Evolutionary conservation across 2,329 filamentous ascomycete genomes (phyloP), one percentile per base, ranked within the genome.

Genomic region (Botrytis sinoallii): DNA sequence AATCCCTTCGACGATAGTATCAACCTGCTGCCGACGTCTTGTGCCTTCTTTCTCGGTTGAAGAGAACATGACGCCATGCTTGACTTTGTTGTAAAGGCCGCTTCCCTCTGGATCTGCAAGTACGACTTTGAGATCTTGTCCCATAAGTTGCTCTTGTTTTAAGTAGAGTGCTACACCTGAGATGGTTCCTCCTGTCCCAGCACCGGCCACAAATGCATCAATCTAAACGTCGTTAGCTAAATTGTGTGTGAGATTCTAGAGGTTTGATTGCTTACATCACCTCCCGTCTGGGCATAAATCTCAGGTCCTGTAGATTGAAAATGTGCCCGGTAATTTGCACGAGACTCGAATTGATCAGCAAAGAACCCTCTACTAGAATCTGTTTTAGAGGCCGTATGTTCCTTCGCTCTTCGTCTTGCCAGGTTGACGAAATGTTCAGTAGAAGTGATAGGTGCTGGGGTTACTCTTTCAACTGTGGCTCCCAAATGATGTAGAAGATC

Each of bases 11-110:
- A 99, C 94, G 76, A 99, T 93, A 7, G 92, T 95, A 84, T 99
- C 97, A 70, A 99, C 94, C 83, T 99, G 97, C 79, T 93, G 91
- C 74, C 96, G 87, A 67, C 97, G 88, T 22, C 96, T 87, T 20
- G 95, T 98, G 6, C 96, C 96, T 85, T 99, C 96, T 76, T 88
- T 89, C 84, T 99, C 96, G 44, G 93, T 97, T 0, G 88, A 80
- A 74, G 94, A 92, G 83, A 98, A 99, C 93, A 99, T 97, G 75
- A 99, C 96, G 8, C 95, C 96, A 82, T 96, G 93, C 78, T 92
- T 92, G 77, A 99, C 88, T 80, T 93, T 92, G 84, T 99, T 97
- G 85, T 92, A 98, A 40, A 99, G 85, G 0, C 96, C 96, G 81
- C 93, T 97, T 16, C 96, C 96, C 81, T 97, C 94, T 1, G 96